Percentiles rank a stretch among this genome's conserved stretches.
Evolutionary conservation across 2,329 filamentous ascomycete species (phyloP).

Genomic region (Gaeumannomyces sp.): DNA sequence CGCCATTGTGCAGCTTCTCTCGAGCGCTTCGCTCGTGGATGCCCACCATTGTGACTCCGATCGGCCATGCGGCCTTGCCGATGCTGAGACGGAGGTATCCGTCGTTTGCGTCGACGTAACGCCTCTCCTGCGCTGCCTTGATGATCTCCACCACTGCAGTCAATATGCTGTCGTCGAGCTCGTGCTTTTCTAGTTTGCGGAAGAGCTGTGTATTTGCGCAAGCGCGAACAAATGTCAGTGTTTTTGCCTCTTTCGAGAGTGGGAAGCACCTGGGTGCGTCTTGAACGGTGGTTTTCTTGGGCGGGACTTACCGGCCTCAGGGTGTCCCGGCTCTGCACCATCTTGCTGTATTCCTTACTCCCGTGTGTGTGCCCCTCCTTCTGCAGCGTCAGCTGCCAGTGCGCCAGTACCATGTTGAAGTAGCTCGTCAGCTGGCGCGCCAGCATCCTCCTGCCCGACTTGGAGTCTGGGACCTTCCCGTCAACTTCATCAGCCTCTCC

Average conservation of each 20-base stretch:
- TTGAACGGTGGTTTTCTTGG: background rate
- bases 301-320: constrained; percentile 60
- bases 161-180: constrained; percentile 72
- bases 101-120: constrained; percentile 95
- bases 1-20: constrained; percentile 86
- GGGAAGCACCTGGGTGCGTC: background rate
- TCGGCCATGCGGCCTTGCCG: constrained; percentile 95
- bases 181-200: constrained; percentile 75
- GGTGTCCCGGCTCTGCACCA: constrained; percentile 81
- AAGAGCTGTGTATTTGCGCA: constrained; percentile 52
- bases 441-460: constrained; percentile 61
- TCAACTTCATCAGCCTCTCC: constrained; percentile 85
- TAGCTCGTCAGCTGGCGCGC: constrained; percentile 88
- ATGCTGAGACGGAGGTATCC: constrained; percentile 90
- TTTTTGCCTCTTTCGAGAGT: background rate
- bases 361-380: constrained; percentile 63
- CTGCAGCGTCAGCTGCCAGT: constrained; percentile 78
- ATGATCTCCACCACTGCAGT: constrained; percentile 88
- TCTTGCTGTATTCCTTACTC: constrained; percentile 74
- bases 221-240: background rate
- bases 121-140: constrained; percentile 77
- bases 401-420: constrained; percentile 89
- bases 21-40: constrained; percentile 95
- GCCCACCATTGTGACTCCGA: constrained; percentile 99
- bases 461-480: constrained; percentile 53